Percentiles rank a stretch among this genome's conserved stretches.
phyloP scores from a whole-genome alignment of 2,329 filamentous ascomycete genomes.

The Diplodia scrobiculata region DNA sequence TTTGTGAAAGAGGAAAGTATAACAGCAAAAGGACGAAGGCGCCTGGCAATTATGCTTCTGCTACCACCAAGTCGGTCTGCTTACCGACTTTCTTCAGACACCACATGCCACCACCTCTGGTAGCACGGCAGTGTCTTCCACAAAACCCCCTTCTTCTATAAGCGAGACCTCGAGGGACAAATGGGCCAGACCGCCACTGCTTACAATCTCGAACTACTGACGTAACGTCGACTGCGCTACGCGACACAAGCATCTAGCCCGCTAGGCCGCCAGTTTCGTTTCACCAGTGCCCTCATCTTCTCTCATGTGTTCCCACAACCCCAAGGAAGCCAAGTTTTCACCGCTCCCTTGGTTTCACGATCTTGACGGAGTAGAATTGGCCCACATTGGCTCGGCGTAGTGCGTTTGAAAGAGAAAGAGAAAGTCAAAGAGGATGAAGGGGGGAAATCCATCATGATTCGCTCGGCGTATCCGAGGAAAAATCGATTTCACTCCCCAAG shows the following conservation, averaged over 20 bases:
- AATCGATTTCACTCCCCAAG: neutral
- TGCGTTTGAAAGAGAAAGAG: neutral
- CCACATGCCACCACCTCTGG: too few relatives aligned
- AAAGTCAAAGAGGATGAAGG: too few relatives aligned
- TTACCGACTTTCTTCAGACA: too few relatives aligned
- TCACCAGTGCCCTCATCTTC: neutral
- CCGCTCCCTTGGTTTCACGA: neutral
- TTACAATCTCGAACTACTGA: neutral
- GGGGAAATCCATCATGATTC: neutral
- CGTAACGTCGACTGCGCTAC: neutral
- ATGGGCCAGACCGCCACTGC: neutral
- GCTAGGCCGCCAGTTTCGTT: constrained; percentile 23
- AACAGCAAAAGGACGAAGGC: too few relatives aligned
- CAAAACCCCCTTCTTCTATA: too few relatives aligned
- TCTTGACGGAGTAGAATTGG: neutral
- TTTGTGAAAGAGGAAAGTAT: too few relatives aligned
- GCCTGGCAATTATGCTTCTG: too few relatives aligned
- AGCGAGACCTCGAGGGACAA: neutral
- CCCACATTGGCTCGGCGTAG: neutral
- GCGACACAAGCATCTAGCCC: neutral
- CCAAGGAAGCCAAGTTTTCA: neutral
- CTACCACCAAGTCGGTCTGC: too few relatives aligned
- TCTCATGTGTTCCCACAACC: neutral
- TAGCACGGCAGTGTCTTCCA: too few relatives aligned
- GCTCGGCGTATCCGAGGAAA: neutral